Evolutionary conservation across 2,329 filamentous ascomycete genomes (phyloP).

Genomic region (Fusarium citri): DNA sequence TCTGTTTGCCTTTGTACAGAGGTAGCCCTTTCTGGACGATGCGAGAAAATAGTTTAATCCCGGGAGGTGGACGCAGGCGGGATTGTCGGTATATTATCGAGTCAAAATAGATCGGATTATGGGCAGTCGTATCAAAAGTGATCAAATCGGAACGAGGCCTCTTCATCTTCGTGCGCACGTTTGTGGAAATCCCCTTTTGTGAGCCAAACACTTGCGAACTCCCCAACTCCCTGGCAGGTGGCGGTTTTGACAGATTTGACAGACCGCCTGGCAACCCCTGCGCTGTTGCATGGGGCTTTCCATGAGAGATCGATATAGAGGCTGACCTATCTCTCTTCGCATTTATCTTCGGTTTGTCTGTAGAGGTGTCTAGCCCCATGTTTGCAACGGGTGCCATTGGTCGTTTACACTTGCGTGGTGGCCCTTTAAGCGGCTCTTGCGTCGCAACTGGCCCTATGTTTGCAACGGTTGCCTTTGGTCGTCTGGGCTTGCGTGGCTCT

Average conservation of each 20-base stretch:
- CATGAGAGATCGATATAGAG: neutral
- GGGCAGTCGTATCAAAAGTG: slow-evolving; percentile 41
- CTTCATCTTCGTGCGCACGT: neutral
- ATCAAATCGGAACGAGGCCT: neutral
- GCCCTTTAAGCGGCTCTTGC: neutral
- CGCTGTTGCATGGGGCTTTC: neutral
- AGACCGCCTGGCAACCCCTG: neutral
- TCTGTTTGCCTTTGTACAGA: slow-evolving; percentile 45
- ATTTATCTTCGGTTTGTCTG: neutral
- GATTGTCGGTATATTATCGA: slow-evolving; percentile 54
- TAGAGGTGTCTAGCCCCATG: neutral
- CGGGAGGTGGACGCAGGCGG: slow-evolving; percentile 40
- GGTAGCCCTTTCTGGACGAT: slow-evolving; percentile 7
- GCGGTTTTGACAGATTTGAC: neutral
- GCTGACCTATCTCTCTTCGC: slow-evolving; percentile 1
- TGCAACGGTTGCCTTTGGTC: neutral
- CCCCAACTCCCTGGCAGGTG: neutral
- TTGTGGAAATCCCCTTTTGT: neutral
- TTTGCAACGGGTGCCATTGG: neutral
- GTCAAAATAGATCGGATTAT: slow-evolving; percentile 51
- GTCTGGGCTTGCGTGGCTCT: neutral
- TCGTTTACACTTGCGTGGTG: neutral
- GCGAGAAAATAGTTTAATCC: slow-evolving; percentile 26
- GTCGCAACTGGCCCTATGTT: slow-evolving; percentile 4
- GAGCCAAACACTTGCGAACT: neutral